Evolutionary conservation across 208 protist species (phyloP), one percentile per base, ranked within the genome.

Genomic region (Lotmaria passim): DNA sequence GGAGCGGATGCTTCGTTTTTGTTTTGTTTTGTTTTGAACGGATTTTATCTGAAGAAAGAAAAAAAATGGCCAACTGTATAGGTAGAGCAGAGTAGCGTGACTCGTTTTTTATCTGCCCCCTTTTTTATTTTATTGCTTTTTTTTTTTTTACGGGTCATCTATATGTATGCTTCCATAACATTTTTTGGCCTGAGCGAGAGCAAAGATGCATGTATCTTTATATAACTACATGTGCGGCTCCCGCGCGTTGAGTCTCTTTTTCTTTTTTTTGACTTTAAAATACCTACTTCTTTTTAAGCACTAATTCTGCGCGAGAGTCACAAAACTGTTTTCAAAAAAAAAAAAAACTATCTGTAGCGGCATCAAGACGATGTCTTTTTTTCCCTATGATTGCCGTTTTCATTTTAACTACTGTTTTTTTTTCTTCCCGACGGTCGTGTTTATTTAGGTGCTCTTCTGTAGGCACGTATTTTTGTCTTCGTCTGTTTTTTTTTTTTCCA

Each of bases 251-350:
- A 60, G 33, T 60, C 14, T 7, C n/a, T 69, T 69, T 69, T 36
- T 67, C 7, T 65, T 71, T 67, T 55, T 67, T 53, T 51, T 75
- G 50, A 4, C 23, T 64, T 28, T 34, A 28, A 10, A 5, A 5
- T 21, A 7, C 21, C 23, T 23, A n/a, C 47, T 52, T 31, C 23
- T 52, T 33, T 23, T 33, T 55, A 30, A 7, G 3, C 8, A 10
- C 26, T 55, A 39, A 39, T 36, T 55, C 50, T 57, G 31, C 15
- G 52, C 19, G 52, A 36, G 31, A 36, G 52, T 39, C 31, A 26
- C 28, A 57, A 14, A 36, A 4, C 19, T 47, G 4, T 47, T 23
- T 47, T 4, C 4, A 47, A 47, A 47, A 47, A 47, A n/a, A n/a
- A 47, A 47, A 47, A 47, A 21, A 7, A 21, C 17, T 47, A 12